A percentile compares a stretch with the other conserved stretches of the same genome.
Evolutionary conservation across 2,329 filamentous ascomycete species (phyloP).

Genomic region (Ceratocystis eucalypticola): DNA sequence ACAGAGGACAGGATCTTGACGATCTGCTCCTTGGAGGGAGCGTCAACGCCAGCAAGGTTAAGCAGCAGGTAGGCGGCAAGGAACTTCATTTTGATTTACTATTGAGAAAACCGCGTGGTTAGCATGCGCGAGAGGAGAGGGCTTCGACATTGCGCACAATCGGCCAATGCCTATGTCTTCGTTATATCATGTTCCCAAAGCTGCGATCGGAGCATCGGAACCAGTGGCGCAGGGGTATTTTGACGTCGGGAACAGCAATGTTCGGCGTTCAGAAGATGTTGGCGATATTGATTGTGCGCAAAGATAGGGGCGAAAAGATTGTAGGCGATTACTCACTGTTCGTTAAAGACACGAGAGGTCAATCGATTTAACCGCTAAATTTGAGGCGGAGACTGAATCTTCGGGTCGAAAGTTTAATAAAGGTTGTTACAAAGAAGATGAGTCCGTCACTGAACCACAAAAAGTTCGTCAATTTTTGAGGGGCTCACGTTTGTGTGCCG

Average conservation of each 20-base stretch:
- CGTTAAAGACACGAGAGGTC: slow-evolving; percentile 68
- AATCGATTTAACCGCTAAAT: slow-evolving; percentile 97
- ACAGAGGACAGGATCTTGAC: slow-evolving; percentile 82
- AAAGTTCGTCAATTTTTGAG: slow-evolving; percentile 18
- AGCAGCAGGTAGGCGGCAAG: slow-evolving; percentile 98
- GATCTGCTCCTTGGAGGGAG: slow-evolving; percentile 74
- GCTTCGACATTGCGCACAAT: too few relatives aligned
- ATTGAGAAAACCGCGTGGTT: background rate
- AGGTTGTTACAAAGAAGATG: slow-evolving; percentile 16
- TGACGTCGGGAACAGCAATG: background rate
- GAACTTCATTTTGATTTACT: slow-evolving; percentile 80
- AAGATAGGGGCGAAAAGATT: background rate
- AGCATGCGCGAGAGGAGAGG: background rate
- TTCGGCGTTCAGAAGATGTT: background rate
- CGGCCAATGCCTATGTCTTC: too few relatives aligned
- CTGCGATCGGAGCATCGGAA: background rate
- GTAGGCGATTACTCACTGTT: slow-evolving; percentile 27
- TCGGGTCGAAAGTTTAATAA: slow-evolving; percentile 49
- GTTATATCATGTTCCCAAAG: background rate
- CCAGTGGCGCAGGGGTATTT: background rate
- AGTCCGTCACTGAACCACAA: slow-evolving; percentile 13
- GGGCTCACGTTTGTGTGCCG: slow-evolving; percentile 15
- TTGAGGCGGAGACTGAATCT: slow-evolving; percentile 98
- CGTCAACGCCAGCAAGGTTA: slow-evolving; percentile 79
- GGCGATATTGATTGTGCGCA: background rate